These are phyloP conservation scores for Fusarium sarcochroum DNA, from an alignment of 2,329 filamentous ascomycete species.

Conservation along the genomic window DNA sequence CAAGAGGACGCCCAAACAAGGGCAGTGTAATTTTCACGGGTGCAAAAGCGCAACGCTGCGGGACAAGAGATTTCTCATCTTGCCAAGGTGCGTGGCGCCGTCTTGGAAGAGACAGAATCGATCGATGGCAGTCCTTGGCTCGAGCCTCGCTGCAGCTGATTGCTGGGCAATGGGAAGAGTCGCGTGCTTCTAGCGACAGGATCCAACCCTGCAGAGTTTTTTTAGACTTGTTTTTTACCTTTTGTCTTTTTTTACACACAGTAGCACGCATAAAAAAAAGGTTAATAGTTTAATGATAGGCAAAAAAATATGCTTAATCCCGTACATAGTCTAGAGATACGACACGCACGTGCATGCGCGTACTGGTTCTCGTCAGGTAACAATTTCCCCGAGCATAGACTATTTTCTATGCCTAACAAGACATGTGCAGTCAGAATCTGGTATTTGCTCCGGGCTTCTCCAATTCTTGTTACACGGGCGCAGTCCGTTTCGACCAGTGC, in stretches of 20 bases:
- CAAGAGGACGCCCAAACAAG: too few species aligned
- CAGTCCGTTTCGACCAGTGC: neutral
- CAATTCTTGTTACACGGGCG: neutral
- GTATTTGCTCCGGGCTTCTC: too few species aligned
- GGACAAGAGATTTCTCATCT: slow-evolving; percentile 22
- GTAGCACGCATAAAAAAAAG: too few species aligned
- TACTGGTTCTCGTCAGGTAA: neutral
- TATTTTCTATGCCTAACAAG: too few species aligned
- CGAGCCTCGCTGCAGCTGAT: slow-evolving; percentile 27
- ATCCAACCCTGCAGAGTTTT: slow-evolving; percentile 3
- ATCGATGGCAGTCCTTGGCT: slow-evolving; percentile 20
- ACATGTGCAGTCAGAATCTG: too few species aligned
- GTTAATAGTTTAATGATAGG: slow-evolving; percentile 8
- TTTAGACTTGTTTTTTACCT: slow-evolving; percentile 8
- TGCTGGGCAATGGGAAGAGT: slow-evolving; percentile 23
- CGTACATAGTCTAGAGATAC: too few species aligned
- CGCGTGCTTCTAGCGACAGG: slow-evolving; percentile 13
- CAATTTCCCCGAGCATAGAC: neutral
- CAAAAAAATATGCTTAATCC: slow-evolving; percentile 19
- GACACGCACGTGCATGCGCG: slow-evolving; percentile 11
- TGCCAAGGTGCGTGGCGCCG: slow-evolving; percentile 25
- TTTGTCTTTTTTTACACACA: too few species aligned
- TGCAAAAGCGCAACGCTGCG: slow-evolving; percentile 1
- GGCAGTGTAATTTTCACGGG: too few species aligned
- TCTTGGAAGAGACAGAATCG: slow-evolving; percentile 10